A percentile compares a stretch with the other conserved stretches of the same genome.
Evolutionary conservation across 371 early-diverging fungal species (phyloP).

Genomic region (Sporodiniella umbellata): DNA sequence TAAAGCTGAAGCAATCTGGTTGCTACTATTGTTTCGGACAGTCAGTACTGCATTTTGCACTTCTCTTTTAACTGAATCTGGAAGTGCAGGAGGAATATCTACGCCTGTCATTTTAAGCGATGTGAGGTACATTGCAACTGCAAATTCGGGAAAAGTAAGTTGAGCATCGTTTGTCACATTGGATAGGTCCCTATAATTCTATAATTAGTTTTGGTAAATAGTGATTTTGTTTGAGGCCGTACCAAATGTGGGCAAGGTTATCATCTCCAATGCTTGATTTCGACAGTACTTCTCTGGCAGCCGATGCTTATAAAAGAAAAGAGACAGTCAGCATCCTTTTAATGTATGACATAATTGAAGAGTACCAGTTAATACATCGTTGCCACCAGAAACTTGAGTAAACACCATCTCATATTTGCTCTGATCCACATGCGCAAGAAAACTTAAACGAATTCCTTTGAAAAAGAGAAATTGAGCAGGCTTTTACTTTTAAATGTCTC

Average conservation of each 20-base stretch:
- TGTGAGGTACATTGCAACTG: conserved; percentile 58
- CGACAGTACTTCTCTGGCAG: conserved; percentile 42
- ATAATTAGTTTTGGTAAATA: background rate
- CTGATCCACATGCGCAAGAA: conserved; percentile 44
- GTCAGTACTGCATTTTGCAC: conserved; percentile 29
- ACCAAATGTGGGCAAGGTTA: conserved; percentile 49
- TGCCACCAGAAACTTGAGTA: conserved; percentile 30
- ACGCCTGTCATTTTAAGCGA: conserved; percentile 49
- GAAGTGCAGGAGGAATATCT: conserved; percentile 37
- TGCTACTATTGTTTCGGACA: conserved; percentile 12
- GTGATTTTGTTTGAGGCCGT: background rate
- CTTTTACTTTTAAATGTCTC: background rate
- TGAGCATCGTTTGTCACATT: conserved; percentile 45
- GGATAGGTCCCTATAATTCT: conserved; percentile 39
- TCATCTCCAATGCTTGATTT: conserved; percentile 43
- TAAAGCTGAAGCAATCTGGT: conserved; percentile 2
- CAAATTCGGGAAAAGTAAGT: conserved; percentile 57
- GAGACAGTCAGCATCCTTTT: background rate
- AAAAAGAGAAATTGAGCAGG: background rate
- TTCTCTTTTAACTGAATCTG: conserved; percentile 35
- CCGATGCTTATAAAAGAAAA: conserved; percentile 22
- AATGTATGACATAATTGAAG: background rate
- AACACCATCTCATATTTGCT: conserved; percentile 44
- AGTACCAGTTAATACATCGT: conserved; percentile 33
- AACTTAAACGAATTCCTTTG: conserved; percentile 41